Evolutionary conservation across 2,329 filamentous ascomycete species (phyloP).

Genomic region (Exophiala sp.): DNA sequence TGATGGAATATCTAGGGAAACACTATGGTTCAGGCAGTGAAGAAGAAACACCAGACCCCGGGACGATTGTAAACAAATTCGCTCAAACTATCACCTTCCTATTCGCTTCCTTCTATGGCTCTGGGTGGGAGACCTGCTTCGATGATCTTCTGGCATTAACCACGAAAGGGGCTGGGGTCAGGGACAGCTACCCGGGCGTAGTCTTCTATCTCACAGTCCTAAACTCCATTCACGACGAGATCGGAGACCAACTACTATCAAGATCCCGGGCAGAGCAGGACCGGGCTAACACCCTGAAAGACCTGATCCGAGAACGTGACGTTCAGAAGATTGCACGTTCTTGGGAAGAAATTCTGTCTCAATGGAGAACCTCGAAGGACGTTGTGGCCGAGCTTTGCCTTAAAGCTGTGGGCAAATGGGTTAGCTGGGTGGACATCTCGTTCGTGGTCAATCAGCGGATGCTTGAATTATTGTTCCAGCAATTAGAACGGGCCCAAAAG

Average conservation of each 20-base stretch:
- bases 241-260: conserved; percentile 84
- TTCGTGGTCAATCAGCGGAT: conserved; percentile 87
- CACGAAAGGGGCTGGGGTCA: conserved; percentile 56
- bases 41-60: conserved; percentile 61
- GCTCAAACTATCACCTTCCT: conserved; percentile 93
- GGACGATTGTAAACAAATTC: conserved; percentile 89
- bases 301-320: conserved; percentile 80
- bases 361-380: conserved; percentile 70
- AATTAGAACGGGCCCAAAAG: conserved; percentile 72
- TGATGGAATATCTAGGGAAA: conserved; percentile 76
- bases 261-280: conserved; percentile 75
- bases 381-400: conserved; percentile 80
- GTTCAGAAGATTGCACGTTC: conserved; percentile 82
- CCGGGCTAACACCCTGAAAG: conserved; percentile 85
- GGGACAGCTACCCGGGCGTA: conserved; percentile 71
- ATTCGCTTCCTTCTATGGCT: conserved; percentile 80
- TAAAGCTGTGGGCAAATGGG: conserved; percentile 92
- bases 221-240: conserved; percentile 90
- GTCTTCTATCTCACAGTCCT: conserved; percentile 86
- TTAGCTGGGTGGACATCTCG: conserved; percentile 97
- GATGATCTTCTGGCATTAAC: conserved; percentile 83
- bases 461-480: conserved; percentile 77
- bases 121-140: conserved; percentile 84
- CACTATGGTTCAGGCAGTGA: conserved; percentile 60
- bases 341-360: conserved; percentile 84